Evolutionary conservation across 73 alveolate genomes (phyloP).

Genomic region (Paramecium octaurelia): DNA sequence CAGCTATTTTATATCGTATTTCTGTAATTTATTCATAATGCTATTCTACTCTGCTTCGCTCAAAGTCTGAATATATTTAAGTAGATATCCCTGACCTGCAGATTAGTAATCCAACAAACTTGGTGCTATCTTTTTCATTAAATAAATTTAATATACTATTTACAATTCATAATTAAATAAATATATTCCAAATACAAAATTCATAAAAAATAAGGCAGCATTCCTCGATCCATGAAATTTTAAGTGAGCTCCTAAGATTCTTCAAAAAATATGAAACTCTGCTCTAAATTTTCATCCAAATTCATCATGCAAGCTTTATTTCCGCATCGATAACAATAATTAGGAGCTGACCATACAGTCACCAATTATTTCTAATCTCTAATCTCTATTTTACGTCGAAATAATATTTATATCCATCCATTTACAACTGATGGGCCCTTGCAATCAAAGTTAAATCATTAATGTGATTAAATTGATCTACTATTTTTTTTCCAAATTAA

Average conservation of each 20-base stretch:
- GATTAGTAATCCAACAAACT: background rate
- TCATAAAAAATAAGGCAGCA: conserved; percentile 60
- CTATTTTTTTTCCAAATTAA: conserved; percentile 87
- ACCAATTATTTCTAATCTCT: conserved; percentile 85
- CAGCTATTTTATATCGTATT: background rate
- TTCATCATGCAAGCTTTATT: background rate
- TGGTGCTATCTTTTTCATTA: background rate
- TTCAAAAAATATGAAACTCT: conserved; percentile 62
- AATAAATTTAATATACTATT: background rate
- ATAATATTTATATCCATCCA: conserved; percentile 88
- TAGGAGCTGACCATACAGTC: conserved; percentile 94
- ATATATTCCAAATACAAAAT: background rate
- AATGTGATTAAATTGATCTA: conserved; percentile 83
- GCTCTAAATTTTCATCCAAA: conserved; percentile 47
- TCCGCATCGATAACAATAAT: conserved; percentile 77
- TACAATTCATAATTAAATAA: background rate
- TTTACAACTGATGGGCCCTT: conserved; percentile 91
- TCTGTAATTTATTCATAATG: background rate
- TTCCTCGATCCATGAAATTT: too few relatives aligned
- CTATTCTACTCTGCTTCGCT: background rate
- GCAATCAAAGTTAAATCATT: conserved; percentile 80
- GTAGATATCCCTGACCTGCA: background rate
- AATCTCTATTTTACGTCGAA: conserved; percentile 35
- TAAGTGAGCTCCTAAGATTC: background rate
- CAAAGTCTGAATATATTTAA: background rate